These are phyloP conservation scores for Corylus avellana DNA, from an alignment of 306 rosid species.

Conservation along the genomic window DNA sequence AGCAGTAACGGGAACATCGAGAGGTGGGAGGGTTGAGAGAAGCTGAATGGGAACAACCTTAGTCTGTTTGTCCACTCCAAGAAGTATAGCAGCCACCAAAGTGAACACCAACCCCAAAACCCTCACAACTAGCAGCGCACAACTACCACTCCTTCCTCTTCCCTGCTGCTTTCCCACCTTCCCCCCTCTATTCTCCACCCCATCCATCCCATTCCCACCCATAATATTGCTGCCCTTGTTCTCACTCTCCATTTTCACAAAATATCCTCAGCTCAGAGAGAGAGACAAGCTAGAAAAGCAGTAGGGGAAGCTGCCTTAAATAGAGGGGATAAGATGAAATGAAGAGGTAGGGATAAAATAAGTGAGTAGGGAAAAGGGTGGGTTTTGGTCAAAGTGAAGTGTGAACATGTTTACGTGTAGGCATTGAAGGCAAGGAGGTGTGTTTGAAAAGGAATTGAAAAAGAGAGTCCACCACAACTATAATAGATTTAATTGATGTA, in stretches of 20 bases:
- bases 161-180: slow-evolving; percentile 11
- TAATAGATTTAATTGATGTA: no score
- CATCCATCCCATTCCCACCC: slow-evolving; percentile 22
- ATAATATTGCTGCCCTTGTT: background rate
- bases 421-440: no score
- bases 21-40: slow-evolving; percentile 43
- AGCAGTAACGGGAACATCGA: slow-evolving; percentile 55
- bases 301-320: no score
- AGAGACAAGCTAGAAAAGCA: no score
- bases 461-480: no score
- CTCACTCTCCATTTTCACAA: slow-evolving; percentile 34
- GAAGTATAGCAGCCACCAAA: slow-evolving; percentile 50
- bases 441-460: no score
- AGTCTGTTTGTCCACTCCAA: slow-evolving; percentile 53
- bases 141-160: background rate
- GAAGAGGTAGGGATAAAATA: no score
- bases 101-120: slow-evolving; percentile 48
- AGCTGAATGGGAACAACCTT: slow-evolving; percentile 36
- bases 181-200: slow-evolving; percentile 20
- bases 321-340: no score
- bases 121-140: slow-evolving; percentile 49
- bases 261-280: no score
- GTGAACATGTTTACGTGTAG: no score
- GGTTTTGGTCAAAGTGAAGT: no score
- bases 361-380: no score